Evolutionary conservation across 1,139 yeast genomes (phyloP).

Genomic region (Saccharomyces hybrid): DNA sequence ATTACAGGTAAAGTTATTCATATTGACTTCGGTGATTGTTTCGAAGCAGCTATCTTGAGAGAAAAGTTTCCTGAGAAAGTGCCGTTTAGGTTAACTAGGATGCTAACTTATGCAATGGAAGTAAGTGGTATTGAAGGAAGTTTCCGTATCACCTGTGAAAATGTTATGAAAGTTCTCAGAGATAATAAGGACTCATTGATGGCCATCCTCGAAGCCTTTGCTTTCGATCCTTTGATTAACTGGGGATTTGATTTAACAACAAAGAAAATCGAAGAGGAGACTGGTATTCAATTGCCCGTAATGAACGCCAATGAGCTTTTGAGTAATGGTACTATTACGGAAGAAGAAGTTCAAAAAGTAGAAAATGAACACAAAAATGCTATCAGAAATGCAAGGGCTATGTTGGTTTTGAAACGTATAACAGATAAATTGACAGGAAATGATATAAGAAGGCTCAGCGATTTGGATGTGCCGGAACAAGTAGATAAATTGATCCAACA

Average conservation of each 20-base stretch:
- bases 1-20: slow-evolving; percentile 93
- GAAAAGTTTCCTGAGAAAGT: slow-evolving; percentile 98
- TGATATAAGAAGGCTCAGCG: slow-evolving; percentile 68
- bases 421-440: slow-evolving; percentile 91
- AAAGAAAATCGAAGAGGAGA: slow-evolving; percentile 64
- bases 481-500: slow-evolving; percentile 92
- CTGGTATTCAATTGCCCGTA: slow-evolving; percentile 60
- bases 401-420: slow-evolving; percentile 80
- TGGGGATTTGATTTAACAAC: slow-evolving; percentile 98
- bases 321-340: slow-evolving; percentile 68
- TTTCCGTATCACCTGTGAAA: slow-evolving; percentile 92
- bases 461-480: slow-evolving; percentile 77
- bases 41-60: slow-evolving; percentile 93
- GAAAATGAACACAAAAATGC: slow-evolving; percentile 74
- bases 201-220: slow-evolving; percentile 98
- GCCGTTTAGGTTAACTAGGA: slow-evolving; percentile 92
- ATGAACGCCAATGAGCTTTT: slow-evolving; percentile 58
- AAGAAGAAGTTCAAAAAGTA: slow-evolving; percentile 62
- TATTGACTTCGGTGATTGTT: slow-evolving; percentile 98
- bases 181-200: slow-evolving; percentile 92
- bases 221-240: slow-evolving; percentile 94
- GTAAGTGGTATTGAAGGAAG: slow-evolving; percentile 98
- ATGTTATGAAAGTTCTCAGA: slow-evolving; percentile 90
- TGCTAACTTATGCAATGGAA: slow-evolving; percentile 98
- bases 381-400: slow-evolving; percentile 83